Base-by-base conservation (phyloP, 179 eudicot species). In the Silene noctiflora region DNA sequence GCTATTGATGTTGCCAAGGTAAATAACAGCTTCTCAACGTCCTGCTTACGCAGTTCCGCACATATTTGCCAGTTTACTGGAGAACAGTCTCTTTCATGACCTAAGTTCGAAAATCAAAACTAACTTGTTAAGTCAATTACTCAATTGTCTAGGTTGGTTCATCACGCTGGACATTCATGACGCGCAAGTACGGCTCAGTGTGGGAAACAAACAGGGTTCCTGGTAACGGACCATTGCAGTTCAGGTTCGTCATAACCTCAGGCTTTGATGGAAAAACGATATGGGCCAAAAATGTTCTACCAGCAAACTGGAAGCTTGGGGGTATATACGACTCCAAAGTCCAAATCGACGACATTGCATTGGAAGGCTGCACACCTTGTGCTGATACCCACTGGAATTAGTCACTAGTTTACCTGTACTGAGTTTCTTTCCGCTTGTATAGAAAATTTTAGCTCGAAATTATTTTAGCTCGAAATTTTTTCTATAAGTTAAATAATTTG, bases 1-100 rank as follows among this genome's bases (percentile, higher is more conserved):
- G 84, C 79, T 10, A 79, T 86, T 2, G 93, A 91, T 72, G 88
- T 91, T 17, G 90, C 90, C 3, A 58, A 81, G 96, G 96, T 91
- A 82, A 55, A 4, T 22, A 2, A 42, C 42, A 29, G 33, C 33
- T 29, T 29, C 33, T 29, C 33, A 3, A 29, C 33, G 11, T 46
- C 12, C 11, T 46, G 11, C 53, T 1, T 7, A 46, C 11, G 53
- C n/a, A n/a, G n/a, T n/a, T n/a, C n/a, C n/a, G n/a, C 14, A 46
- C 17, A 25, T 27, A 4, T n/a, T 25, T 29, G 19, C 29, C 5
- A 20, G 39, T 33, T 42, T 8, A 19, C 7, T 29, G 16, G 4
- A 11, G 27, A 21, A 56, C 33, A 29, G 33, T 29, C 33, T 29
- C 33, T 29, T 29, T n/a, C n/a, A 31, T 31, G 35, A 31, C 35